Base-by-base conservation (phyloP, 23 red algal genomes). In the Cyanidium caldarium region DNA sequence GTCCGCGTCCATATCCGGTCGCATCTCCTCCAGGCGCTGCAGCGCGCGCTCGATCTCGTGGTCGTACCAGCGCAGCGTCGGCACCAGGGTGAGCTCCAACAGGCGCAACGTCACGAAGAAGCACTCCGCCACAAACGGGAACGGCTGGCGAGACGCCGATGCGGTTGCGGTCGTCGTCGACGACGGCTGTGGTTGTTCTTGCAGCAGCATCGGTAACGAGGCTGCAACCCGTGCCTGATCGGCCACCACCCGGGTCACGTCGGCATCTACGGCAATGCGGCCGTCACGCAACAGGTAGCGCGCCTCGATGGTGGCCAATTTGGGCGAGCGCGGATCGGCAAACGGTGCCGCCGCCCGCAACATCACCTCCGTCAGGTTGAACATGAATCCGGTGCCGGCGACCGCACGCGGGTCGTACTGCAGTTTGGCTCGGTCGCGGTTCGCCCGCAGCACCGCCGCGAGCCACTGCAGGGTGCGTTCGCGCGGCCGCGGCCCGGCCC, bases 311-410 rank as follows among this genome's bases (percentile, higher is more conserved):
- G 78, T 88, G 37, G 66, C 68, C 78, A 98, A 46, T 57, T 88
- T 88, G 35, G 82, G 81, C 61, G 84, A 98, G 17, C 72, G 75
- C 20, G 84, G 84, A 42, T 82, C 56, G 2, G 79, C 44, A 40
- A 98, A 86, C 0, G 92, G 92, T 13, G 81, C 84, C 25, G 70
- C 69, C n/a, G 88, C 38, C 42, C 78, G 72, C 30, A 88, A 65
- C 45, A 98, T 38, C 33, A 98, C 92, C 0, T 82, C 68, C 84
- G 87, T 77, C 0, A 98, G 41, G 42, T 98, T 98, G 23, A 98
- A 23, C 44, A 89, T 82, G 68, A 88, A 98, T 2, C 92, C 92
- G 72, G 87, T 84, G 16, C 70, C 77, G 12, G 81, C 72, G 14
- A 77, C 66, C 34, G 45, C 70, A 1, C 65, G 29, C 40, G 58